Evolutionary conservation across 1,284 basidiomycete species (phyloP), one percentile per base, ranked within the genome.

Genomic region (Trametes sp.): DNA sequence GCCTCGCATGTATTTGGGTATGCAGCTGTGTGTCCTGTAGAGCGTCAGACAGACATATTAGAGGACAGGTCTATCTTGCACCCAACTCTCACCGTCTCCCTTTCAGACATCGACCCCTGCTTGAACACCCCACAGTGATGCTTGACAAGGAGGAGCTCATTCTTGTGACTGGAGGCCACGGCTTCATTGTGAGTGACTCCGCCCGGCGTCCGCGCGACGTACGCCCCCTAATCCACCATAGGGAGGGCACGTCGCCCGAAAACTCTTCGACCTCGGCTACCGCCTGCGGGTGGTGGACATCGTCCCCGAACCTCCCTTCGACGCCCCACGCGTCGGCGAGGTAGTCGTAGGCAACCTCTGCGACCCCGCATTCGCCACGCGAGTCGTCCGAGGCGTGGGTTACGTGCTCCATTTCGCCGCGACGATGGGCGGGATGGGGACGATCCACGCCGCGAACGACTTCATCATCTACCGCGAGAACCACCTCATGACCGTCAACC

Each of bases 371-470:
- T 72, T 82, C 51, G 84, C 82, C 69, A 53, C 71, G 4, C 70
- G 64, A 1, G 79, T 70, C 4, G 75, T 84, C 8, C 67, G 69
- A 24, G 81, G 76, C 33, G 76, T 83, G 0, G 66, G 79, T 50
- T 77, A 74, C 14, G 77, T 88, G 21, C 73, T 87, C 24, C 85
- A 88, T 69, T 83, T 87, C 65, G 84, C 85, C 4, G 85, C 84
- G 9, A 82, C 77, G 31, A 87, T 86, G 85, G 85, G 85, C 5
- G 85, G 85, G 0, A 87, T 88, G 84, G 84, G 86, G 1, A 80
- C 80, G 0, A 88, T 88, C 38, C 85, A 87, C 66, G 68, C 73
- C 9, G 72, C 69, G 0, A 88, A 87, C 67, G 82, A 84, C 46
- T 74, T 78, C 54, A 64, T 67, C 26, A 84, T 87, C 23, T 87